A percentile compares a stretch with the other conserved stretches of the same genome.
These are phyloP conservation scores for Theobroma cacao DNA, from an alignment of 345 rosid species.

Conservation along the genomic window DNA sequence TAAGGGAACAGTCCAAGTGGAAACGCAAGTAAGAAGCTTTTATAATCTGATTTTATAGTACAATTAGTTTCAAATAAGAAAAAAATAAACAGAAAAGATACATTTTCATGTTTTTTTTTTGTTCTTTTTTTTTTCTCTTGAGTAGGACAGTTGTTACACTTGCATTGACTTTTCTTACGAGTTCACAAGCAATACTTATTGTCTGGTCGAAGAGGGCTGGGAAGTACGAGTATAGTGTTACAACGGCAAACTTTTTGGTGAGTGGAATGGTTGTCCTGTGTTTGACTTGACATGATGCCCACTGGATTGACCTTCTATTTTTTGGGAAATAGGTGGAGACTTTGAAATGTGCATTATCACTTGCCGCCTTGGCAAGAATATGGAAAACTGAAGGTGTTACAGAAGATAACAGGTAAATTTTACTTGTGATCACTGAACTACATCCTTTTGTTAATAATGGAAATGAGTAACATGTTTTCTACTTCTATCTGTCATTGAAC, in stretches of 20 bases:
- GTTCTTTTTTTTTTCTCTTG: slow-evolving; percentile 2
- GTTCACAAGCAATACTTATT: slow-evolving; percentile 95
- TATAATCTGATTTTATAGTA: neutral
- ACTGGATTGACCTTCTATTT: neutral
- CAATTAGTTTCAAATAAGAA: neutral
- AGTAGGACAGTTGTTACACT: slow-evolving; percentile 71
- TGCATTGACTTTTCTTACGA: slow-evolving; percentile 82
- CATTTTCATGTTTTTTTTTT: neutral
- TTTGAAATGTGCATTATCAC: slow-evolving; percentile 79
- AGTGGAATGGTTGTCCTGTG: slow-evolving; percentile 15
- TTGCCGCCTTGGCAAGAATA: slow-evolving; percentile 80
- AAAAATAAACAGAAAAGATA: neutral
- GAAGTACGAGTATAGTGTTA: slow-evolving; percentile 91
- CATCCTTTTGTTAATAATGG: neutral
- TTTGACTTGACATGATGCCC: neutral
- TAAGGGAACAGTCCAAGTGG: slow-evolving; percentile 57
- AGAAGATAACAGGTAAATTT: slow-evolving; percentile 78
- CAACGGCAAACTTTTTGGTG: slow-evolving; percentile 94
- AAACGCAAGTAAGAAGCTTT: slow-evolving; percentile 60
- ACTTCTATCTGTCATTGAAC: slow-evolving; percentile 21
- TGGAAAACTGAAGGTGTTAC: slow-evolving; percentile 85
- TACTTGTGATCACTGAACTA: neutral
- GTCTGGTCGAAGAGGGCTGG: slow-evolving; percentile 99
- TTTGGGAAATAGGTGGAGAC: slow-evolving; percentile 71
- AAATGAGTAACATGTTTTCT: slow-evolving; percentile 8